Conservation (phyloP, 805 yeast species). For the Candida ipomoeae region DNA sequence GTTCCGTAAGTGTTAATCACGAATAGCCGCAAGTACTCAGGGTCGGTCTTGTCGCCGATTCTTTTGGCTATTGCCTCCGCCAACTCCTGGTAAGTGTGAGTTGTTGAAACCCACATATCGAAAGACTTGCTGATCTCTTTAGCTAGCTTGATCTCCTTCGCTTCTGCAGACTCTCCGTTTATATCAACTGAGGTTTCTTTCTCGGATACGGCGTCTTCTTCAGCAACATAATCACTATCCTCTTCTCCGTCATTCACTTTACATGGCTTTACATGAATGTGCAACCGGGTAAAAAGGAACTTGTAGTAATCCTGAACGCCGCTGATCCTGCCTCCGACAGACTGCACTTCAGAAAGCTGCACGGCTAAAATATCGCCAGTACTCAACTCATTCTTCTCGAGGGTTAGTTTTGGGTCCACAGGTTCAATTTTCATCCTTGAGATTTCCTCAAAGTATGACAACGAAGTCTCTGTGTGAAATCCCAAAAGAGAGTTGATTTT, state of each 20-base stretch:
- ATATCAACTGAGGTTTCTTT: slow-evolving; percentile 13
- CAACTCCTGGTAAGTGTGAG: slow-evolving; percentile 54
- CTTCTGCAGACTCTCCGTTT: slow-evolving; percentile 15
- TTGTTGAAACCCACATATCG: slow-evolving; percentile 67
- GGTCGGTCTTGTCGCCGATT: slow-evolving; percentile 45
- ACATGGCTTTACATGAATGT: slow-evolving; percentile 48
- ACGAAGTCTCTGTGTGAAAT: slow-evolving; percentile 27
- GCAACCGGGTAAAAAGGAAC: slow-evolving; percentile 57
- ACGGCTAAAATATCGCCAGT: slow-evolving; percentile 64
- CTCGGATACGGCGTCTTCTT: slow-evolving; percentile 14
- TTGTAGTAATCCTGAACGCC: slow-evolving; percentile 45
- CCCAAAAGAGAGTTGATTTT: slow-evolving; percentile 41
- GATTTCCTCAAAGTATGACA: slow-evolving; percentile 57
- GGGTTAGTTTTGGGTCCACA: slow-evolving; percentile 37
- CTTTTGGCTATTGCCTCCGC: slow-evolving; percentile 56
- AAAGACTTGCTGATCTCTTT: slow-evolving; percentile 28
- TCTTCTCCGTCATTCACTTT: slow-evolving; percentile 44
- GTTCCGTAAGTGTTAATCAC: slow-evolving; percentile 57
- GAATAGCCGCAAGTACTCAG: slow-evolving; percentile 62
- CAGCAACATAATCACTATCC: slow-evolving; percentile 44
- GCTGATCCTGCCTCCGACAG: slow-evolving; percentile 18
- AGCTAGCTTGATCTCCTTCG: slow-evolving; percentile 18
- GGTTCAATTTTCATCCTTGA: slow-evolving; percentile 49
- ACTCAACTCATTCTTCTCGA: slow-evolving; percentile 54
- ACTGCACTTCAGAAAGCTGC: slow-evolving; percentile 23